phyloP scores from a whole-genome alignment of 495 filamentous ascomycete genomes.

The Cercophora sp. region DNA sequence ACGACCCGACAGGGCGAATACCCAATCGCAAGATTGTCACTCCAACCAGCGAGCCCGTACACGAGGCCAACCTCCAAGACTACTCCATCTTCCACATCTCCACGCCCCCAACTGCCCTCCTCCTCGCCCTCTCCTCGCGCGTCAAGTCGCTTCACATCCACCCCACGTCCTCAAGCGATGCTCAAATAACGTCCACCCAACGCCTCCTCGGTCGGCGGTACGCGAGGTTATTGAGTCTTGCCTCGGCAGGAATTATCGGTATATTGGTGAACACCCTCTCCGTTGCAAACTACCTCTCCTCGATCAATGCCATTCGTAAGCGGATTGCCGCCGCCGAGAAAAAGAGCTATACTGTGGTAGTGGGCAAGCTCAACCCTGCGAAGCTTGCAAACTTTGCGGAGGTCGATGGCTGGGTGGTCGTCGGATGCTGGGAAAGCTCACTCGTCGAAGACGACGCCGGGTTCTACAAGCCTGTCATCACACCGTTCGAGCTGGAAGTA shows the following conservation, averaged over 20 bases:
- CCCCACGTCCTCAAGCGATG: constrained; percentile 47
- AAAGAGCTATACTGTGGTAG: constrained; percentile 93
- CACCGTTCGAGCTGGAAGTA: constrained; percentile 83
- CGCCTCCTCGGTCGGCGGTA: constrained; percentile 77
- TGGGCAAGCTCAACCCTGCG: constrained; percentile 91
- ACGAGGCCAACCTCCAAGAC: constrained; percentile 52
- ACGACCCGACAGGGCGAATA: constrained; percentile 73
- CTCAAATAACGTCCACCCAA: constrained; percentile 38
- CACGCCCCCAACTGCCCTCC: constrained; percentile 74
- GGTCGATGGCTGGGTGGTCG: constrained; percentile 92
- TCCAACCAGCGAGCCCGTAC: background rate
- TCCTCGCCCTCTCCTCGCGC: constrained; percentile 82
- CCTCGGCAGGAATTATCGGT: constrained; percentile 78
- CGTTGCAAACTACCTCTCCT: constrained; percentile 82
- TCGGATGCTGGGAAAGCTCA: constrained; percentile 97
- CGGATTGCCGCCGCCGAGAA: constrained; percentile 74
- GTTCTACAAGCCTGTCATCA: constrained; percentile 82
- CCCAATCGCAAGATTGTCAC: constrained; percentile 69
- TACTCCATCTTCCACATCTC: constrained; percentile 89
- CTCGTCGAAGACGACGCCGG: constrained; percentile 75
- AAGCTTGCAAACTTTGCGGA: constrained; percentile 97
- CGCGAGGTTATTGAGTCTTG: constrained; percentile 74
- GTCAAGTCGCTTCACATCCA: constrained; percentile 75
- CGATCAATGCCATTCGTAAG: constrained; percentile 64
- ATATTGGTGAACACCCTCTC: constrained; percentile 94